Evolutionary conservation across 306 rosid genomes (phyloP), one percentile per base, ranked within the genome.

Genomic region (Nissolia schottii): DNA sequence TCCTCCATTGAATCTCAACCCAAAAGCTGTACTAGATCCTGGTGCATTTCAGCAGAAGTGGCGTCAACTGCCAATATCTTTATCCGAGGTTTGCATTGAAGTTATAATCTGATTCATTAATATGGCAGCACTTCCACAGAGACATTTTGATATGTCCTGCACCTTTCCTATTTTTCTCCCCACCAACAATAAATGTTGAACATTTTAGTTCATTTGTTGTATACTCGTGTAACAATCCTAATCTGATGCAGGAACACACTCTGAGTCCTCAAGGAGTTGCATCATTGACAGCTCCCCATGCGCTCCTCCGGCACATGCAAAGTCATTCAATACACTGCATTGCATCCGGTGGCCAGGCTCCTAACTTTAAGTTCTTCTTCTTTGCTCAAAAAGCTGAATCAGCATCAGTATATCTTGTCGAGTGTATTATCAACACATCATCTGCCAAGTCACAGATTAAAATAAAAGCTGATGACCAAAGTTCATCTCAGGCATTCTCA

Each of bases 1-100:
- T 27, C 92, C 97, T 73, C 71, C 85, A 10, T 79, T 95, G 89
- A 87, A 67, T 80, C 96, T 95, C 64, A 91, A 89, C 67, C 82
- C 95, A 12, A 95, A 95, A 79, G 96, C 99, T 78, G 78, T 49
- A 46, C 73, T 91, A 80, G 99, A 90, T 78, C 97, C 99, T 16
- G 80, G 92, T 67, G 59, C 92, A 41, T 95, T 95, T 81, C 99
- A 95, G 90, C 99, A 91, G 72, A 95, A 91, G 81, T 95, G 99
- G 99, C 99, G 96, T 77, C 99, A 91, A 81, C 83, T 95, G 40
- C 93, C 99, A 18, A 31, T 95, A 81, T 88, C 97, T 15, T 40
- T 73, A 79, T 86, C 97, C 16, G 93, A 89, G 97, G 99, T 94
- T 78, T 56, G 61, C 71, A 74, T 78, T 55, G 56, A 64, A 76